Conservation (phyloP, 1,139 yeast genomes). For the Saccharomyces hybrid region DNA sequence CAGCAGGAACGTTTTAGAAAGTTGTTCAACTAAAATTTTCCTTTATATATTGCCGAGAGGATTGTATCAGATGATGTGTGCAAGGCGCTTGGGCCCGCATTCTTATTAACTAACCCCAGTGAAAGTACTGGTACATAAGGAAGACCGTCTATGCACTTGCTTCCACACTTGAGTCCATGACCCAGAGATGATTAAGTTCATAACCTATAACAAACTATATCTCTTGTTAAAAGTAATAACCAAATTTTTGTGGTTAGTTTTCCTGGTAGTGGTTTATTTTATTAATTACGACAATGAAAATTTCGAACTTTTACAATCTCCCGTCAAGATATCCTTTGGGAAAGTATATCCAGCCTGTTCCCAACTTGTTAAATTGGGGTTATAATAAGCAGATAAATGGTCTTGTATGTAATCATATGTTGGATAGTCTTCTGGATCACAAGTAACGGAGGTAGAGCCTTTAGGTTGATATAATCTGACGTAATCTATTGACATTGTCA, state of each 20-base stretch:
- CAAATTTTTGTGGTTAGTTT: background rate
- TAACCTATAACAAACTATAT: background rate
- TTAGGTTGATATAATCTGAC: slow-evolving; percentile 77
- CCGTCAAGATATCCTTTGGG: too few relatives aligned
- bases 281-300: background rate
- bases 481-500: slow-evolving; percentile 59
- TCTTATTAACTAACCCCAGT: background rate
- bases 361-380: slow-evolving; percentile 62
- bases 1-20: background rate
- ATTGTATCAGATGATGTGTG: too few relatives aligned
- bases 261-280: background rate
- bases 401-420: slow-evolving; percentile 62
- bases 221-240: background rate
- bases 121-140: background rate
- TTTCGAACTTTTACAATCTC: too few relatives aligned
- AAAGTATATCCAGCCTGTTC: slow-evolving; percentile 43
- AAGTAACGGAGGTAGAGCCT: slow-evolving; percentile 45
- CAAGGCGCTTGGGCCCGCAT: too few relatives aligned
- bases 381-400: slow-evolving; percentile 56
- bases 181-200: background rate
- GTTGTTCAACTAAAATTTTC: background rate
- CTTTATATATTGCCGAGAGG: background rate
- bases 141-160: background rate
- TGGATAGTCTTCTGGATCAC: slow-evolving; percentile 72
- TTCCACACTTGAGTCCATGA: background rate